Evolutionary conservation across 768 basidiomycete genomes (phyloP).

Genomic region (Cystobasidium ongulense): DNA sequence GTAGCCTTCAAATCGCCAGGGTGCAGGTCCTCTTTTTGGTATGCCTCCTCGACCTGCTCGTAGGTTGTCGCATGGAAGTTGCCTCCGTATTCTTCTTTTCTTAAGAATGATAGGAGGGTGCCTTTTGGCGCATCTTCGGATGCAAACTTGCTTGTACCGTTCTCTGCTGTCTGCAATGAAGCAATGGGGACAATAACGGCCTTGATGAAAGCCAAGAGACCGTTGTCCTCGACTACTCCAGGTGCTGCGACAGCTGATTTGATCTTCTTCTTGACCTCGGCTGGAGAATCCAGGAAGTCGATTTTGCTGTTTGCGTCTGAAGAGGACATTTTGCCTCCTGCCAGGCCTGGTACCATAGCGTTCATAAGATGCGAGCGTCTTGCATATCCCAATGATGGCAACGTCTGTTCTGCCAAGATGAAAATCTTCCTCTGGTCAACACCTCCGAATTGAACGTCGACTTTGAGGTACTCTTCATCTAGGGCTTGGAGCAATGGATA

Average conservation of each 20-base stretch:
- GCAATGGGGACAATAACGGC: slow-evolving; percentile 48
- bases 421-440: slow-evolving; percentile 99
- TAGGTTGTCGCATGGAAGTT: slow-evolving; percentile 53
- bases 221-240: slow-evolving; percentile 79
- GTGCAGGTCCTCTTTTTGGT: slow-evolving; percentile 66
- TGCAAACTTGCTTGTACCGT: neutral
- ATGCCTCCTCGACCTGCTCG: slow-evolving; percentile 63
- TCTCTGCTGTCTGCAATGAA: slow-evolving; percentile 40
- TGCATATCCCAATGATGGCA: slow-evolving; percentile 80
- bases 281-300: slow-evolving; percentile 85
- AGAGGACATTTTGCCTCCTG: slow-evolving; percentile 83
- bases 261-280: slow-evolving; percentile 76
- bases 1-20: slow-evolving; percentile 80
- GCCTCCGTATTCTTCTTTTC: slow-evolving; percentile 68
- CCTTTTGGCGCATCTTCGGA: slow-evolving; percentile 56
- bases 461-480: slow-evolving; percentile 90
- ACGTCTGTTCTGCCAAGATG: slow-evolving; percentile 91
- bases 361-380: slow-evolving; percentile 99
- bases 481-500: slow-evolving; percentile 96
- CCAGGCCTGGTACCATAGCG: slow-evolving; percentile 63
- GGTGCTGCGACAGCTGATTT: slow-evolving; percentile 90
- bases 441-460: slow-evolving; percentile 97
- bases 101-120: slow-evolving; percentile 67
- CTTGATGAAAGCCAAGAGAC: slow-evolving; percentile 48
- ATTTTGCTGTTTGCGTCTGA: slow-evolving; percentile 97